phyloP scores from a whole-genome alignment of 805 yeast species.

The Cyberlindnera saturnus region DNA sequence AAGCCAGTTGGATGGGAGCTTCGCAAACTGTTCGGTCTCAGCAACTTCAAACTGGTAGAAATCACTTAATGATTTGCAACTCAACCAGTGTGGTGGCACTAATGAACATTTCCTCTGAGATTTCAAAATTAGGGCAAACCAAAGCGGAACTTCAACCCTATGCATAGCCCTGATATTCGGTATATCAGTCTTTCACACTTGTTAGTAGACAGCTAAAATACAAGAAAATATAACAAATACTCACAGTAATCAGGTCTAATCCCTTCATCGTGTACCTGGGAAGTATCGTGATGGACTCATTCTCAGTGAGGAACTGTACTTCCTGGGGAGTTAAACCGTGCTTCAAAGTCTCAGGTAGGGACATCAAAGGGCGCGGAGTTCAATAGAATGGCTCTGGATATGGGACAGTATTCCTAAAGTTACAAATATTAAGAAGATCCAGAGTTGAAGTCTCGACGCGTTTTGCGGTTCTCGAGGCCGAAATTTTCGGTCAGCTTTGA shows the following conservation, averaged over 20 bases:
- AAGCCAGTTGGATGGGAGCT: slow-evolving; percentile 85
- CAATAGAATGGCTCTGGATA: not conserved
- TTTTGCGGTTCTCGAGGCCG: no score
- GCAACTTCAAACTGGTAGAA: slow-evolving; percentile 63
- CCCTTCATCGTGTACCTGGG: slow-evolving; percentile 70
- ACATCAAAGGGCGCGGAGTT: slow-evolving; percentile 35
- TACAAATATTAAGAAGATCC: no score
- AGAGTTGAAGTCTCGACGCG: no score
- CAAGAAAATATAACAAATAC: not conserved
- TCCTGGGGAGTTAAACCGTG: slow-evolving; percentile 68
- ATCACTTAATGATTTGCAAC: slow-evolving; percentile 43
- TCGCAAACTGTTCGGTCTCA: slow-evolving; percentile 52
- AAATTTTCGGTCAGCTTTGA: no score
- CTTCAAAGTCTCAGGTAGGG: slow-evolving; percentile 50
- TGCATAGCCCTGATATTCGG: slow-evolving; percentile 64
- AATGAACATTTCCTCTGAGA: slow-evolving; percentile 83
- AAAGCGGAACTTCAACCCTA: slow-evolving; percentile 66
- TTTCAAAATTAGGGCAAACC: slow-evolving; percentile 82
- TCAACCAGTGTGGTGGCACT: slow-evolving; percentile 83
- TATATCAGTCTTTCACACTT: slow-evolving; percentile 31
- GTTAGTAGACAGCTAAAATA: slow-evolving; percentile 3
- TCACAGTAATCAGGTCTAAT: slow-evolving; percentile 51
- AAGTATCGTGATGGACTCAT: slow-evolving; percentile 63
- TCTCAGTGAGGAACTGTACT: slow-evolving; percentile 79
- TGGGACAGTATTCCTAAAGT: no score